Evolutionary conservation across 805 yeast species (phyloP).

Genomic region (Saccharomycopsis babjevae): DNA sequence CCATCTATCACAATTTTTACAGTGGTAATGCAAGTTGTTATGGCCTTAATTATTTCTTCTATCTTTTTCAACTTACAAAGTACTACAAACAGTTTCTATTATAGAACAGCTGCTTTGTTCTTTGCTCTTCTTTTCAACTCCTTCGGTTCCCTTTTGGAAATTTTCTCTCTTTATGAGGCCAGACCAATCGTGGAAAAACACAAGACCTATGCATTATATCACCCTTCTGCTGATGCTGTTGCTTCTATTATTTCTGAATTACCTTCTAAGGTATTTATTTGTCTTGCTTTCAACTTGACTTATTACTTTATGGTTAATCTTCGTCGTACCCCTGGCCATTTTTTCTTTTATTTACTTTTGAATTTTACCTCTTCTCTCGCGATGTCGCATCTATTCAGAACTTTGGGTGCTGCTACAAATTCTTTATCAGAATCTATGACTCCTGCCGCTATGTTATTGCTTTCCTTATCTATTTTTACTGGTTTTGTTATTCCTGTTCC

Average conservation of each 20-base stretch:
- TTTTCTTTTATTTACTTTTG: slow-evolving; percentile 42
- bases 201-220: slow-evolving; percentile 45
- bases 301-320: slow-evolving; percentile 47
- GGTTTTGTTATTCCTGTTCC: slow-evolving; percentile 39
- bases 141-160: slow-evolving; percentile 35
- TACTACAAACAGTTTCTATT: slow-evolving; percentile 28
- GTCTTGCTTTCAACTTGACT: slow-evolving; percentile 37
- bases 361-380: slow-evolving; percentile 34
- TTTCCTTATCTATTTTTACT: slow-evolving; percentile 33
- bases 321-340: slow-evolving; percentile 42
- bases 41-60: slow-evolving; percentile 35
- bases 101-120: slow-evolving; percentile 40
- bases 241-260: slow-evolving; percentile 52
- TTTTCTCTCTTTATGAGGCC: slow-evolving; percentile 33
- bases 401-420: slow-evolving; percentile 29
- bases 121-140: slow-evolving; percentile 39
- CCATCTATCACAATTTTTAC: slow-evolving; percentile 30
- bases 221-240: slow-evolving; percentile 54
- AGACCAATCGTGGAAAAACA: slow-evolving; percentile 53
- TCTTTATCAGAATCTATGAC: slow-evolving; percentile 34
- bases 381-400: slow-evolving; percentile 46
- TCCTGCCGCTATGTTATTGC: slow-evolving; percentile 32
- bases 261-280: slow-evolving; percentile 37
- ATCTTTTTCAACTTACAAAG: slow-evolving; percentile 30
- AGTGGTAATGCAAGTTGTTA: slow-evolving; percentile 27